phyloP scores from a whole-genome alignment of 768 basidiomycete species.

The Cyclocybe cylindracea region DNA sequence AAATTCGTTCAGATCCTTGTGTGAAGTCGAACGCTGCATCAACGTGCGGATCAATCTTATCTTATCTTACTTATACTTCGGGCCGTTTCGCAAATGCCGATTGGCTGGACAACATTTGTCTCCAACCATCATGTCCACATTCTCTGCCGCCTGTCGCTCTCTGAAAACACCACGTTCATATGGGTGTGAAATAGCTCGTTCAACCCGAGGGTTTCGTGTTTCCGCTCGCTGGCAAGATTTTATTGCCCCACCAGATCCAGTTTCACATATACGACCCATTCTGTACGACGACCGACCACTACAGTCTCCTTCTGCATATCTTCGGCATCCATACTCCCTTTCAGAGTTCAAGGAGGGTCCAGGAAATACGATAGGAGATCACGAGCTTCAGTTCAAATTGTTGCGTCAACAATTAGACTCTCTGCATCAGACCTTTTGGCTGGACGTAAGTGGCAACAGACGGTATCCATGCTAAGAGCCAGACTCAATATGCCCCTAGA shows the following conservation, averaged over 20 bases:
- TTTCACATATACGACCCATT: slow-evolving; percentile 79
- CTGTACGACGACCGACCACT: slow-evolving; percentile 65
- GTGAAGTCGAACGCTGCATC: not conserved
- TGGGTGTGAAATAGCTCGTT: not conserved
- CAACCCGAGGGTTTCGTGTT: slow-evolving; percentile 45
- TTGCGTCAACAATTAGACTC: slow-evolving; percentile 72
- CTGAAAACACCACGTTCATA: not conserved
- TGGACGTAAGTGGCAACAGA: slow-evolving; percentile 56
- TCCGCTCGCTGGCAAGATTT: slow-evolving; percentile 30
- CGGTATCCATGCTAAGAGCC: not conserved
- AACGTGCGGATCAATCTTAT: not conserved
- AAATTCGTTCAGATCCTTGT: not conserved
- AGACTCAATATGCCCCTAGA: slow-evolving; percentile 41
- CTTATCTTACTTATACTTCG: no score
- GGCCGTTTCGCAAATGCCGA: no score
- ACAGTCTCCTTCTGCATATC: slow-evolving; percentile 31
- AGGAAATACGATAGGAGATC: slow-evolving; percentile 33
- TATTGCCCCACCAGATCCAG: slow-evolving; percentile 74
- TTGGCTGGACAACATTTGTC: not conserved
- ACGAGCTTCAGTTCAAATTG: slow-evolving; percentile 70
- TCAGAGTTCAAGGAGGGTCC: slow-evolving; percentile 57
- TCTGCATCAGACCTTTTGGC: slow-evolving; percentile 80
- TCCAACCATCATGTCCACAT: not conserved
- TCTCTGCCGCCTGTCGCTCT: not conserved
- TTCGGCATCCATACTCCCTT: slow-evolving; percentile 77